phyloP scores from a whole-genome alignment of 768 basidiomycete species.

The Russula lepida region DNA sequence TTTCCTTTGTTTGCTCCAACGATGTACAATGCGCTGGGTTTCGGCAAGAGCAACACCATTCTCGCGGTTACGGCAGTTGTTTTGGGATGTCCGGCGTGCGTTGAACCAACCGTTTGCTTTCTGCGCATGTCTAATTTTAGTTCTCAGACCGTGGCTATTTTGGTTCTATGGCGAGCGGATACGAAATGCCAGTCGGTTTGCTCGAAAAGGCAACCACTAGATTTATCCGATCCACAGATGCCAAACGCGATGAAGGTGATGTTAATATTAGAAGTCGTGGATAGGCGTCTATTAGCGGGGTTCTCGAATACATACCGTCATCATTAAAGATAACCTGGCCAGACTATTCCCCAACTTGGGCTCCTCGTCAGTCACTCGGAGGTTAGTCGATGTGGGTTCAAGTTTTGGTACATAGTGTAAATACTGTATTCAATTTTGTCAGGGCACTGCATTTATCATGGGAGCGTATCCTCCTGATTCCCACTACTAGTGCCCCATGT shows the following conservation, averaged over 20 bases:
- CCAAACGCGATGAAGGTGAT: not conserved
- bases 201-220: not conserved
- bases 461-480: too few species aligned
- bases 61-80: slow-evolving; percentile 50
- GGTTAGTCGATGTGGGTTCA: too few species aligned
- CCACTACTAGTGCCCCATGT: too few species aligned
- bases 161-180: slow-evolving; percentile 44
- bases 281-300: not conserved
- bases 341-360: not conserved
- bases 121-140: slow-evolving; percentile 27
- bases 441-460: too few species aligned
- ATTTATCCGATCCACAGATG: not conserved
- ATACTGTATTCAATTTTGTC: too few species aligned
- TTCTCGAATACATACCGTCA: not conserved
- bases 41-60: slow-evolving; percentile 61
- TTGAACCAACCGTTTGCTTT: not conserved
- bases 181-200: slow-evolving; percentile 7
- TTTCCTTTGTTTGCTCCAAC: slow-evolving; percentile 73
- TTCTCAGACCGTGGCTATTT: slow-evolving; percentile 34
- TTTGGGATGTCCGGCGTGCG: slow-evolving; percentile 46
- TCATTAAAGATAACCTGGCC: not conserved
- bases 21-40: slow-evolving; percentile 58
- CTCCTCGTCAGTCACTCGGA: too few species aligned
- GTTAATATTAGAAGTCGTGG: not conserved
- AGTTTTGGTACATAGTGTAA: too few species aligned